Evolutionary conservation across 2,329 filamentous ascomycete species (phyloP).

Genomic region (Sclerotinia minor): DNA sequence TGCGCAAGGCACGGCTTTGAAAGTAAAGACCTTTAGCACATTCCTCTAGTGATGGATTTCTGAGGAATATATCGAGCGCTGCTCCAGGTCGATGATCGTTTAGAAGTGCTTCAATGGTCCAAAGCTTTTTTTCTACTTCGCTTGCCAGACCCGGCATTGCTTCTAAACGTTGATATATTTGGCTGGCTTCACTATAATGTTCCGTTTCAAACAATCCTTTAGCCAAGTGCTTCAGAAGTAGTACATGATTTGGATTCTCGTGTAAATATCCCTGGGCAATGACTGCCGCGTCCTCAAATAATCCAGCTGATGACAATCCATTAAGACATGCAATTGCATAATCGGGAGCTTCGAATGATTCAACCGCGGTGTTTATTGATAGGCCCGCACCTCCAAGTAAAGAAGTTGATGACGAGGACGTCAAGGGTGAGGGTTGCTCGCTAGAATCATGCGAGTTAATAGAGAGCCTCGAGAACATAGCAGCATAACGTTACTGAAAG

Average conservation of each 20-base stretch:
- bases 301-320: conserved; percentile 11
- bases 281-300: conserved; percentile 12
- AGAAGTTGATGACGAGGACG: not conserved
- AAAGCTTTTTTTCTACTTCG: conserved; percentile 9
- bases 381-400: not conserved
- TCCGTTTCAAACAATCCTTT: conserved; percentile 17
- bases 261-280: conserved; percentile 17
- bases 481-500: not conserved
- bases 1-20: conserved; percentile 14
- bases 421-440: conserved; percentile 6
- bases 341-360: conserved; percentile 1
- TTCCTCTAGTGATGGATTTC: not conserved
- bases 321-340: conserved; percentile 8
- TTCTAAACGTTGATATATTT: conserved; percentile 18
- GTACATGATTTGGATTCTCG: conserved; percentile 16
- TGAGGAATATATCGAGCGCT: conserved; percentile 11
- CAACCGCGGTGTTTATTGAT: not conserved
- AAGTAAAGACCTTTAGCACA: not conserved
- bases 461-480: conserved; percentile 19
- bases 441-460: conserved; percentile 12
- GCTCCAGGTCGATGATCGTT: conserved; percentile 15
- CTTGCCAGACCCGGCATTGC: conserved; percentile 1
- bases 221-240: conserved; percentile 12
- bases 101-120: conserved; percentile 17
- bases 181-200: conserved; percentile 15